A percentile compares a stretch with the other conserved stretches of the same genome.
phyloP scores from a whole-genome alignment of 305 asterid genomes.

The Solanum hybrid region DNA sequence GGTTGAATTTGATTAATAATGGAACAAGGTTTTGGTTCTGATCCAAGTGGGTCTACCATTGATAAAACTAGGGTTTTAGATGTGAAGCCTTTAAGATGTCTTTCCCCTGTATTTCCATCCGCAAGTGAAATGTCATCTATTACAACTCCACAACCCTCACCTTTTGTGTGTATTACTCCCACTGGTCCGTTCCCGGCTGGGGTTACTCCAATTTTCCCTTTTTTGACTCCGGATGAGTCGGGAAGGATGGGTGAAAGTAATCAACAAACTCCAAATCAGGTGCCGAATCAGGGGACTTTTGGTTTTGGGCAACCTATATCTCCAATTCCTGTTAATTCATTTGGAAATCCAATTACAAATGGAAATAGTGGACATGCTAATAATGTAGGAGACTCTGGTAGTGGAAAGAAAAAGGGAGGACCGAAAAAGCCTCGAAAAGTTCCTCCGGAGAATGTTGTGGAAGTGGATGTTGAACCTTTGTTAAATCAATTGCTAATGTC shows the following conservation, averaged over 20 bases:
- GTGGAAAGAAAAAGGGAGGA: conserved; percentile 39
- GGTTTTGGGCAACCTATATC: conserved; percentile 31
- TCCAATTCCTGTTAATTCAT: conserved; percentile 62
- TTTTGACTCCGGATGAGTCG: conserved; percentile 12
- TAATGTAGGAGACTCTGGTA: conserved; percentile 28
- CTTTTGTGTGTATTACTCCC: conserved; percentile 77
- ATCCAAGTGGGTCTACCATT: conserved; percentile 7
- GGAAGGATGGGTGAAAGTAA: neutral
- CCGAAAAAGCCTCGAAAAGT: conserved; percentile 24
- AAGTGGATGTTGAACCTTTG: conserved; percentile 30
- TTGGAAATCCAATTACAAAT: conserved; percentile 48
- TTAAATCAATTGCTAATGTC: conserved; percentile 17
- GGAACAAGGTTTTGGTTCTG: conserved; percentile 56
- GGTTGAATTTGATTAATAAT: conserved; percentile 14
- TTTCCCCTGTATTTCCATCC: conserved; percentile 68
- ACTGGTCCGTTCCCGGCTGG: conserved; percentile 80
- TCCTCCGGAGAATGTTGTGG: conserved; percentile 15
- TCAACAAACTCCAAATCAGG: conserved; percentile 17
- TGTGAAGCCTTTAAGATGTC: conserved; percentile 67
- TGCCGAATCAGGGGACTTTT: conserved; percentile 18
- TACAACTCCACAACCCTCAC: conserved; percentile 48
- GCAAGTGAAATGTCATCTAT: conserved; percentile 38
- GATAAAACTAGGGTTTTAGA: conserved; percentile 68
- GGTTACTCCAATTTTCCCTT: conserved; percentile 64
- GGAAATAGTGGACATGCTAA: conserved; percentile 27